Evolutionary conservation across 495 filamentous ascomycete species (phyloP).

Genomic region (Aspergillus sclerotioniger): DNA sequence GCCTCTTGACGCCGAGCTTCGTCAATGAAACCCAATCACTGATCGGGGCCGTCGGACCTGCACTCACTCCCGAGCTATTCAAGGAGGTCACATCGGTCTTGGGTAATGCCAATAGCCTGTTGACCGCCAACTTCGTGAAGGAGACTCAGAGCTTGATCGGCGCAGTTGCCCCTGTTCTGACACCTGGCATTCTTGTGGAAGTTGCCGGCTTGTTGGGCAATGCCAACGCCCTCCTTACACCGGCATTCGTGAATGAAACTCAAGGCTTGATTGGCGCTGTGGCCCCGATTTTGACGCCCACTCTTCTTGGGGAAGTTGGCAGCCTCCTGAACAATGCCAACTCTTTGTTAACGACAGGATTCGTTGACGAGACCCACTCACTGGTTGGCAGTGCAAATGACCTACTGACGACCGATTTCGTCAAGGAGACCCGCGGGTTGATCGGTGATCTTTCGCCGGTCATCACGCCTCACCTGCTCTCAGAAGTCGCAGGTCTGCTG

Average conservation of each 20-base stretch:
- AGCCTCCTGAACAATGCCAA: slow-evolving; percentile 40
- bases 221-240: slow-evolving; percentile 41
- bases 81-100: slow-evolving; percentile 33
- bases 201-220: slow-evolving; percentile 40
- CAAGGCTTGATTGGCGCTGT: slow-evolving; percentile 21
- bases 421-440: slow-evolving; percentile 41
- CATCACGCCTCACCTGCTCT: slow-evolving; percentile 30
- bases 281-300: slow-evolving; percentile 32
- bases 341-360: slow-evolving; percentile 25
- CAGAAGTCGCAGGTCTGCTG: slow-evolving; percentile 28
- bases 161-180: slow-evolving; percentile 35
- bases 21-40: slow-evolving; percentile 40
- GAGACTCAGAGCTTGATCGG: slow-evolving; percentile 41
- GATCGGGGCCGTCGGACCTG: slow-evolving; percentile 25
- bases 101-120: slow-evolving; percentile 29
- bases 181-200: slow-evolving; percentile 35
- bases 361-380: slow-evolving; percentile 35
- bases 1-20: slow-evolving; percentile 32
- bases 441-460: slow-evolving; percentile 34
- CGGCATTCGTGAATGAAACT: slow-evolving; percentile 41
- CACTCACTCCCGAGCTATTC: slow-evolving; percentile 25
- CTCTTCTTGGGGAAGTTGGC: slow-evolving; percentile 39
- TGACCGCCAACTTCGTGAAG: slow-evolving; percentile 35
- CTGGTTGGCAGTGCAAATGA: slow-evolving; percentile 36
- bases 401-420: slow-evolving; percentile 41